Base-by-base conservation (phyloP, 2,329 filamentous ascomycete genomes). In the Aplosporella prunicola region DNA sequence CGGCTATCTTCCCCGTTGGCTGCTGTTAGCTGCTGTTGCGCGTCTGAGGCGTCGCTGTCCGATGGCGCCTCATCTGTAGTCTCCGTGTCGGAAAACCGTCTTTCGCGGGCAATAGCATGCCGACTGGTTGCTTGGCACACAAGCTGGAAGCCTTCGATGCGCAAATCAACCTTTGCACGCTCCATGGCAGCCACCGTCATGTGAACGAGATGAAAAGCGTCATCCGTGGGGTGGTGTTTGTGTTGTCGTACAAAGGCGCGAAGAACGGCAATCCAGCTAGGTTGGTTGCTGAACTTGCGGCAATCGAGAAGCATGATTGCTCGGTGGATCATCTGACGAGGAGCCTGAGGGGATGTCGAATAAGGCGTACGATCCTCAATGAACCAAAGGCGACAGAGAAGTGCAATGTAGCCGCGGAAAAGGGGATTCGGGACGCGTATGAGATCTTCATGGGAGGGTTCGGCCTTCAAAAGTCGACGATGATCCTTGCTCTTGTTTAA, bases 381-480 rank as follows among this genome's bases (percentile, higher is more conserved):
- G 28, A 62, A 50, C 27, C 64, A 57, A 29, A 64, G 58, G 17
- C 61, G 56, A 44, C 67, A 69, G n/a, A 74, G 56, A n/a, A 72
- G 52, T 14, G 49, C 39, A 32, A 80, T 61, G 47, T 72, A 77
- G 3, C 72, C 68, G 5, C 58, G 56, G 40, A 79, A 67, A 1
- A 69, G 40, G 28, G 49, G 39, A 13, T 56, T 40, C 1, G 63
- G 5, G 66, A 46, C 18, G 44, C 40, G 20, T 49, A 43, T 15
- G 66, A 49, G 4, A 46, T 43, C 9, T 48, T 42, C 15, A 47
- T 38, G 27, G 4, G 30, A 33, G 11, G 32, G 13, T 2, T 25
- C 5, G n/a, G 14, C 25, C 9, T 27, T 20, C 9, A 40, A 9
- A 5, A 40, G 32, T 7, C 15, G 11, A 10, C 13, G 22, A 24